Evolutionary conservation across 257 asterid species (phyloP).

Genomic region (Linderniella brevidens): DNA sequence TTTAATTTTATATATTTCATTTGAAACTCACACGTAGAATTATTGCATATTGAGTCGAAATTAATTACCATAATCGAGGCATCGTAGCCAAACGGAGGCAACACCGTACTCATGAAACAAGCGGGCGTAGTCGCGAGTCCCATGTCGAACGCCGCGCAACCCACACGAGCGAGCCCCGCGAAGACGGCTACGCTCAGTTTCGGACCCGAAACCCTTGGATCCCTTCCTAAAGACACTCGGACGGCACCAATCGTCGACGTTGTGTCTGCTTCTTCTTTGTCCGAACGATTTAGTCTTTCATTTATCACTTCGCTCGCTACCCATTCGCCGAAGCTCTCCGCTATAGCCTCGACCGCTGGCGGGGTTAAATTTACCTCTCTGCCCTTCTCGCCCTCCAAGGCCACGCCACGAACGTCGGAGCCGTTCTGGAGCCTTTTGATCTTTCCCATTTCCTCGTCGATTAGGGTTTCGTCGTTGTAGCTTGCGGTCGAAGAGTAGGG

Average conservation of each 20-base stretch:
- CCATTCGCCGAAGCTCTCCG: slow-evolving; percentile 94
- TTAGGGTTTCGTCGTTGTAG: slow-evolving; percentile 24
- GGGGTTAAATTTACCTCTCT: slow-evolving; percentile 60
- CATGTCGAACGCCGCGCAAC: slow-evolving; percentile 62
- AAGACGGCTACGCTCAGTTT: slow-evolving; percentile 51
- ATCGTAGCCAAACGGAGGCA: slow-evolving; percentile 44
- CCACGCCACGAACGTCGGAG: slow-evolving; percentile 89
- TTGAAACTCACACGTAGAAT: neutral
- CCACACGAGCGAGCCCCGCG: slow-evolving; percentile 59
- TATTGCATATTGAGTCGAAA: neutral
- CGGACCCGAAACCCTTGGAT: slow-evolving; percentile 71
- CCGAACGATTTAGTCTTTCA: slow-evolving; percentile 1
- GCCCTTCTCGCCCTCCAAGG: slow-evolving; percentile 71
- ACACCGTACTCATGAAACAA: slow-evolving; percentile 89
- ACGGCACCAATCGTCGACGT: slow-evolving; percentile 13
- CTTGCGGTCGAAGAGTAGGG: slow-evolving; percentile 22
- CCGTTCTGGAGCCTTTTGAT: slow-evolving; percentile 78
- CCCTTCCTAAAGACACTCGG: slow-evolving; percentile 63
- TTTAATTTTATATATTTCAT: neutral
- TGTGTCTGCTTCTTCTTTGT: slow-evolving; percentile 6
- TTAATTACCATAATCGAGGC: slow-evolving; percentile 73
- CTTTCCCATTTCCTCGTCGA: slow-evolving; percentile 62
- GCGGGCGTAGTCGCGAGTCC: slow-evolving; percentile 97
- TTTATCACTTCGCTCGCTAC: slow-evolving; percentile 22
- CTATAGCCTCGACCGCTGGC: slow-evolving; percentile 76